Evolutionary conservation across 2,329 filamentous ascomycete genomes (phyloP), one percentile per base, ranked within the genome.

Genomic region (Xylaria sp.): DNA sequence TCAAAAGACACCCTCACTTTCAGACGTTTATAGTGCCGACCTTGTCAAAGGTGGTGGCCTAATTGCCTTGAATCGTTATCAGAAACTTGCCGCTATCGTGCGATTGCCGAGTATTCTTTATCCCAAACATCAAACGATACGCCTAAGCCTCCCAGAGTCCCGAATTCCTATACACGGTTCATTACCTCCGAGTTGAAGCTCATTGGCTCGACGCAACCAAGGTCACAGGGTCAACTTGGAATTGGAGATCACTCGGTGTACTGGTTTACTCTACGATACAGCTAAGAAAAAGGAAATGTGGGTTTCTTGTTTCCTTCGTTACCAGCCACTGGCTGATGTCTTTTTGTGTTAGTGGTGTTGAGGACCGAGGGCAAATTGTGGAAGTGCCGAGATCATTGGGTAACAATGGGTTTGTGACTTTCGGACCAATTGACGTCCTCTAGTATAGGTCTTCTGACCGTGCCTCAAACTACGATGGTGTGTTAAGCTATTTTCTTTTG

Each of bases 51-150:
- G 41, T 56, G 39, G 25, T 64, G 32, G 18, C 45, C 23, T 32
- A 20, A 45, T 52, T 34, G 36, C 6, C n/a, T 43, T 9, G 32
- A 41, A 28, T 25, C 20, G n/a, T 4, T 20, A 39, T 39, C 20
- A 45, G n/a, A 43, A 13, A 46, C 15, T 25, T 20, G 12, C 36
- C 7, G 12, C 34, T 23, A 12, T 30, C 4, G 18, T 30, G 32
- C 32, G 10, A 60, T 57, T 4, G 10, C n/a, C n/a, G 12, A 28
- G 13, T 57, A 25, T 32, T 13, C 50, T 65, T 13, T 65, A 65
- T 58, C 15, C 34, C 30, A 60, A 67, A 61, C 39, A 43, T 59
- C 36, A 36, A 28, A 18, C 13, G 32, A 20, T 28, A 39, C 12
- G 13, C 9, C 13, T 56, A 13, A 15, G 13, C 3, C 25, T 36